phyloP scores from a whole-genome alignment of 2,329 filamentous ascomycete species.

The Fusarium armeniacum region DNA sequence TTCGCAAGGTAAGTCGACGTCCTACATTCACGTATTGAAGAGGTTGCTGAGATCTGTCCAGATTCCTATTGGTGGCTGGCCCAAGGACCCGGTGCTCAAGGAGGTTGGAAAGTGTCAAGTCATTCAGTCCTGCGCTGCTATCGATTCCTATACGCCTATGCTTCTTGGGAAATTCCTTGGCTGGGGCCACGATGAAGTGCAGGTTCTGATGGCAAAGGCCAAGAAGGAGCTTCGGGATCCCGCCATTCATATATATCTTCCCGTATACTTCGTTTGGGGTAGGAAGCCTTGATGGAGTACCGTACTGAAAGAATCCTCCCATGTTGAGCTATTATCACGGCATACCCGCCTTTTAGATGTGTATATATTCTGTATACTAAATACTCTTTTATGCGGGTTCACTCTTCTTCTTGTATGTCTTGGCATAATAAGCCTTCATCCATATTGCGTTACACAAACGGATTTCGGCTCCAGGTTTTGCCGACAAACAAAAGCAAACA shows the following conservation, averaged over 20 bases:
- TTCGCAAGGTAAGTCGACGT: slow-evolving; percentile 22
- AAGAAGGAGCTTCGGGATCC: slow-evolving; percentile 43
- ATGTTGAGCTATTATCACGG: background rate
- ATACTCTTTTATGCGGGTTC: no score
- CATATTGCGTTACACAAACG: background rate
- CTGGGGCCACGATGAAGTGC: slow-evolving; percentile 37
- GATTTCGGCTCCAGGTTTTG: background rate
- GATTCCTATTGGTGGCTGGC: slow-evolving; percentile 37
- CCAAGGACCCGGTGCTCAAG: slow-evolving; percentile 28
- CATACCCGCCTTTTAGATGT: no score
- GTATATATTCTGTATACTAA: no score
- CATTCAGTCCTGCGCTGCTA: slow-evolving; percentile 37
- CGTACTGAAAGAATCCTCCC: background rate
- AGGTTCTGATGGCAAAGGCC: slow-evolving; percentile 41
- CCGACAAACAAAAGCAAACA: background rate
- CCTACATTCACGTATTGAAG: no score
- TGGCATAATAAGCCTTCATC: background rate
- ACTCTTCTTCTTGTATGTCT: background rate
- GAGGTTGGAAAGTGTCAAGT: slow-evolving; percentile 33
- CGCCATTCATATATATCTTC: slow-evolving; percentile 37
- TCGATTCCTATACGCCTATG: slow-evolving; percentile 38
- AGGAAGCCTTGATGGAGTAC: slow-evolving; percentile 17
- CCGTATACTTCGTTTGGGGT: slow-evolving; percentile 35
- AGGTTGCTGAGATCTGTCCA: background rate
- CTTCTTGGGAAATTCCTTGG: slow-evolving; percentile 38